A percentile compares a stretch with the other conserved stretches of the same genome.
Conservation (phyloP, 345 rosid species). For the Aurinia saxatilis region DNA sequence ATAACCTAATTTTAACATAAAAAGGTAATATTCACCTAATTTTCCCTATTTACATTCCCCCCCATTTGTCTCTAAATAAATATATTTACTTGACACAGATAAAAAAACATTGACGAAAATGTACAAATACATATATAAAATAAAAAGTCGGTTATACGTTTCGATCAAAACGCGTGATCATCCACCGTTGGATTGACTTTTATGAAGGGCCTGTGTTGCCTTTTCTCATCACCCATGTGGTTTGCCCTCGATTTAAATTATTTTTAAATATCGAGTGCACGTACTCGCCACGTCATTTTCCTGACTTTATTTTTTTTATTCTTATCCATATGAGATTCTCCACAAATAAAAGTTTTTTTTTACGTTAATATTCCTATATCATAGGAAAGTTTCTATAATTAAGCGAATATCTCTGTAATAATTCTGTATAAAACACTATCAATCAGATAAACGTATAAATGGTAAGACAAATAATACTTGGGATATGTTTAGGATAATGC, state of each 20-base stretch:
- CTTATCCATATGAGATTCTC: slow-evolving; percentile 22
- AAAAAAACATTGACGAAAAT: too few species aligned
- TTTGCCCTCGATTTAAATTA: slow-evolving; percentile 15
- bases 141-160: neutral
- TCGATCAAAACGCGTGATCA: slow-evolving; percentile 16
- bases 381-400: neutral
- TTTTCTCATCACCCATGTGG: slow-evolving; percentile 14
- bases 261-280: slow-evolving; percentile 16
- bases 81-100: neutral
- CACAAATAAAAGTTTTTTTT: neutral
- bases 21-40: too few species aligned
- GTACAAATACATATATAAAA: too few species aligned
- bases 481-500: neutral
- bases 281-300: slow-evolving; percentile 32
- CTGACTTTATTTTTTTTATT: slow-evolving; percentile 6
- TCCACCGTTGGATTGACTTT: slow-evolving; percentile 23
- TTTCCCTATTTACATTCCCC: too few species aligned
- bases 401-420: too few species aligned
- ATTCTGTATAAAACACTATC: neutral
- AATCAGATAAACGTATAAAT: neutral
- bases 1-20: too few species aligned
- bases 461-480: neutral
- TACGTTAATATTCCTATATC: neutral
- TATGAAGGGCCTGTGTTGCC: neutral
- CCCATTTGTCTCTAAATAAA: neutral